phyloP scores from a whole-genome alignment of 257 asterid species.

The Solanum clarkiae region DNA sequence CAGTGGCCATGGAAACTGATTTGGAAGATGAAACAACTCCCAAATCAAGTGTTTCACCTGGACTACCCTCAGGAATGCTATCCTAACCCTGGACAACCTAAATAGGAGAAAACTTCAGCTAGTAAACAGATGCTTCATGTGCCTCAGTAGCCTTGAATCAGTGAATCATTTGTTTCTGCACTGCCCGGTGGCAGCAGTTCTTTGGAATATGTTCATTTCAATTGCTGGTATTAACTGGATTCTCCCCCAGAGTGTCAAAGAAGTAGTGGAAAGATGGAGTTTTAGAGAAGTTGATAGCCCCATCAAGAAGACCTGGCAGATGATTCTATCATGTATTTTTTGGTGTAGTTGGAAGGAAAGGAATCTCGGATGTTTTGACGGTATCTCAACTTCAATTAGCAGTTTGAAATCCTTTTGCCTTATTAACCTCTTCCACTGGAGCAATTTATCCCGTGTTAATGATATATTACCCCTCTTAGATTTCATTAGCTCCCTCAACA shows the following conservation, averaged over 20 bases:
- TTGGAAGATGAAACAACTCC: too few relatives aligned
- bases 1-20: too few relatives aligned
- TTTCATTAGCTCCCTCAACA: background rate
- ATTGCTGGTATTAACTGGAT: too few relatives aligned
- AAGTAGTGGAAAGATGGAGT: background rate
- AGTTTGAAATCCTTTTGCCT: background rate
- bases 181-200: background rate
- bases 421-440: background rate
- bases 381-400: background rate
- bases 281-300: background rate
- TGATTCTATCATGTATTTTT: background rate
- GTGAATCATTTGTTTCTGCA: background rate
- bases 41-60: too few relatives aligned
- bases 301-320: background rate
- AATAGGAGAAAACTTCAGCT: background rate
- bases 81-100: background rate
- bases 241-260: background rate
- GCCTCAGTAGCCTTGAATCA: background rate
- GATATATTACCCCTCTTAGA: background rate
- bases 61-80: background rate
- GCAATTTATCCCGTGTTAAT: background rate
- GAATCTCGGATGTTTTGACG: background rate
- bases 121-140: background rate
- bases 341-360: background rate
- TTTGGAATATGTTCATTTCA: background rate